phyloP scores from a whole-genome alignment of 805 yeast species.

The Metschnikowia continentalis region DNA sequence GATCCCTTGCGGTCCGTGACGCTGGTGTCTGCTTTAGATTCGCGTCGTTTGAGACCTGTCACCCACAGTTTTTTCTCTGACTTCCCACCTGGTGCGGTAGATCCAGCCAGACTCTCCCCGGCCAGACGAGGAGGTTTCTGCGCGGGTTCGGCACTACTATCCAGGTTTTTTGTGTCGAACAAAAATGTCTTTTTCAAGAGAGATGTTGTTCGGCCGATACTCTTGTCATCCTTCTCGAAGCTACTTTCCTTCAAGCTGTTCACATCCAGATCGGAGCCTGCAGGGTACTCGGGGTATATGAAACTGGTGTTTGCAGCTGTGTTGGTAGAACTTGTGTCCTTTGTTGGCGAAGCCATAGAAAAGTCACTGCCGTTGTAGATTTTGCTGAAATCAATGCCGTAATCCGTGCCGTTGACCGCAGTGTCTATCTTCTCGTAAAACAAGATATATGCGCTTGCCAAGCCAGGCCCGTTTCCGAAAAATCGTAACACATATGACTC shows the following conservation, averaged over 20 bases:
- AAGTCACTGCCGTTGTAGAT: slow-evolving; percentile 55
- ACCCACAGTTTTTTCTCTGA: slow-evolving; percentile 40
- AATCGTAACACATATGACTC: slow-evolving; percentile 79
- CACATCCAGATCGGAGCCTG: slow-evolving; percentile 1
- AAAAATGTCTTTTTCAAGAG: slow-evolving; percentile 32
- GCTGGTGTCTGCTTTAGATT: slow-evolving; percentile 18
- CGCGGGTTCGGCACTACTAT: slow-evolving; percentile 6
- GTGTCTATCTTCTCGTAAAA: slow-evolving; percentile 54
- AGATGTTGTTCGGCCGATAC: slow-evolving; percentile 12
- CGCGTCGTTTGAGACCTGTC: slow-evolving; percentile 34
- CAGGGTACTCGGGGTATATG: neutral
- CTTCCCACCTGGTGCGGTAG: slow-evolving; percentile 3
- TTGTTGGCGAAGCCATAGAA: slow-evolving; percentile 13
- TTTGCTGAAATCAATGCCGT: slow-evolving; percentile 67
- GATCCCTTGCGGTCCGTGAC: slow-evolving; percentile 19
- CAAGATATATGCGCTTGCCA: slow-evolving; percentile 87
- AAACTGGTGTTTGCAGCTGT: neutral
- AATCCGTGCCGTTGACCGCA: slow-evolving; percentile 39
- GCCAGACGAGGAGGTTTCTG: slow-evolving; percentile 5
- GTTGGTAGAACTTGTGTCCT: neutral
- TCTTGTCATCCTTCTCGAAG: slow-evolving; percentile 3
- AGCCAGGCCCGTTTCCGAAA: slow-evolving; percentile 82
- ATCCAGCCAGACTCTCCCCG: neutral
- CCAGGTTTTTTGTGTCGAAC: slow-evolving; percentile 19
- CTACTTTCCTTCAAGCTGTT: neutral